Conservation (phyloP, 2,329 filamentous ascomycete species). For the Dactylellina leptospora region DNA sequence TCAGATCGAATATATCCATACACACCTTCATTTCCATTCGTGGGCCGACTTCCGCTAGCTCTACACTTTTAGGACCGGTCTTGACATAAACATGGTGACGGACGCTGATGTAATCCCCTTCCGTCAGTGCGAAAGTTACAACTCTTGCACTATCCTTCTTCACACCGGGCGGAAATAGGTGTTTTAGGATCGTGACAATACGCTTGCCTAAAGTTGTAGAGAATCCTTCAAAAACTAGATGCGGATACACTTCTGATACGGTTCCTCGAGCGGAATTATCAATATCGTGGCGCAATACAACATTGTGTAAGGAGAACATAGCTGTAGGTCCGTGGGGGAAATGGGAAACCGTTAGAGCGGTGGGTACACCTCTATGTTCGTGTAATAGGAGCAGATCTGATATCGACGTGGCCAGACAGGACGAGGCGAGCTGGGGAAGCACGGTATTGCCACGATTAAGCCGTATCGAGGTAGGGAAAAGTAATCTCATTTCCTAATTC, state of each 20-base stretch:
- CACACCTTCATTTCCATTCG: slow-evolving; percentile 83
- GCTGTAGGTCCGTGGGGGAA: slow-evolving; percentile 88
- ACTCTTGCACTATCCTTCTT: slow-evolving; percentile 83
- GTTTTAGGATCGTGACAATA: slow-evolving; percentile 89
- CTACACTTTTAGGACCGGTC: slow-evolving; percentile 87
- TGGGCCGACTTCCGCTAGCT: slow-evolving; percentile 87
- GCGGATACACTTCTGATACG: slow-evolving; percentile 90
- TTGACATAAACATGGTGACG: slow-evolving; percentile 93
- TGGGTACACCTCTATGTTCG: slow-evolving; percentile 91
- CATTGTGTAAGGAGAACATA: slow-evolving; percentile 89
- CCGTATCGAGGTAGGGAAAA: slow-evolving; percentile 84
- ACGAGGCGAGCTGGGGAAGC: slow-evolving; percentile 82
- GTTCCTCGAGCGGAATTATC: slow-evolving; percentile 86
- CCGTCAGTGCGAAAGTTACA: slow-evolving; percentile 81
- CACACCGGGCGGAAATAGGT: slow-evolving; percentile 85
- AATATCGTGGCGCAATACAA: slow-evolving; percentile 90
- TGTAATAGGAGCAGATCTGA: slow-evolving; percentile 87
- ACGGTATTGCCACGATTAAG: slow-evolving; percentile 92
- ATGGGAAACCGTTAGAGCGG: slow-evolving; percentile 85
- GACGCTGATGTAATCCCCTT: slow-evolving; percentile 67
- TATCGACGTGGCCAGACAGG: slow-evolving; percentile 80
- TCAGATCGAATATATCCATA: not conserved
- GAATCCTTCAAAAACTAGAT: slow-evolving; percentile 95
- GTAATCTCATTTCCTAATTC: slow-evolving; percentile 80
- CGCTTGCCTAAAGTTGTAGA: slow-evolving; percentile 79